Evolutionary conservation across 805 yeast genomes (phyloP).

Genomic region (Grigorovia transvaalensis): DNA sequence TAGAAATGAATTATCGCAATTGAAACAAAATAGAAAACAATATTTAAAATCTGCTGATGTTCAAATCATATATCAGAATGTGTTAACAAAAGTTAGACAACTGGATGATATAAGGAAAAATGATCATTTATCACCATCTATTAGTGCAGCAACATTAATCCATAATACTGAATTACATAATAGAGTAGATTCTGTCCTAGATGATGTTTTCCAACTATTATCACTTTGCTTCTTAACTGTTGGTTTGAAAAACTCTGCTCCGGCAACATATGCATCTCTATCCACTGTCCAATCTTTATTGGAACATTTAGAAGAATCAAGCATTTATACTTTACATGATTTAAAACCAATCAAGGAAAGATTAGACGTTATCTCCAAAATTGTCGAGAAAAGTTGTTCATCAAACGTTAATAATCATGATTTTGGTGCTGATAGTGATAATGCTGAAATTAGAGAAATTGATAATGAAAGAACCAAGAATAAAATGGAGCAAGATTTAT

Average conservation of each 20-base stretch:
- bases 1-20: slow-evolving; percentile 33
- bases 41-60: slow-evolving; percentile 62
- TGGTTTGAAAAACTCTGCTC: slow-evolving; percentile 82
- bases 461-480: slow-evolving; percentile 29
- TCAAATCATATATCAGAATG: slow-evolving; percentile 46
- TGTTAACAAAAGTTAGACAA: slow-evolving; percentile 43
- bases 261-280: slow-evolving; percentile 86
- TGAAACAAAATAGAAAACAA: slow-evolving; percentile 55
- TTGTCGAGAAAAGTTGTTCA: slow-evolving; percentile 37
- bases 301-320: slow-evolving; percentile 71
- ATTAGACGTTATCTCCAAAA: slow-evolving; percentile 55
- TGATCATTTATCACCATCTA: slow-evolving; percentile 17
- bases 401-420: slow-evolving; percentile 6
- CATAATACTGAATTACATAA: slow-evolving; percentile 27
- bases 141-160: slow-evolving; percentile 19
- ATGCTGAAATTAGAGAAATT: slow-evolving; percentile 11
- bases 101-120: slow-evolving; percentile 43
- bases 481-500: slow-evolving; percentile 45
- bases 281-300: slow-evolving; percentile 77
- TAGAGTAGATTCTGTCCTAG: slow-evolving; percentile 62
- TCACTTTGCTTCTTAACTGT: slow-evolving; percentile 85
- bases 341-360: slow-evolving; percentile 67
- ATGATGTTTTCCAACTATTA: slow-evolving; percentile 81
- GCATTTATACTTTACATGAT: slow-evolving; percentile 77
- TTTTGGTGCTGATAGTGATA: slow-evolving; percentile 4